Base-by-base conservation (phyloP, 1,139 yeast species). In the Diutina ranongensis region DNA sequence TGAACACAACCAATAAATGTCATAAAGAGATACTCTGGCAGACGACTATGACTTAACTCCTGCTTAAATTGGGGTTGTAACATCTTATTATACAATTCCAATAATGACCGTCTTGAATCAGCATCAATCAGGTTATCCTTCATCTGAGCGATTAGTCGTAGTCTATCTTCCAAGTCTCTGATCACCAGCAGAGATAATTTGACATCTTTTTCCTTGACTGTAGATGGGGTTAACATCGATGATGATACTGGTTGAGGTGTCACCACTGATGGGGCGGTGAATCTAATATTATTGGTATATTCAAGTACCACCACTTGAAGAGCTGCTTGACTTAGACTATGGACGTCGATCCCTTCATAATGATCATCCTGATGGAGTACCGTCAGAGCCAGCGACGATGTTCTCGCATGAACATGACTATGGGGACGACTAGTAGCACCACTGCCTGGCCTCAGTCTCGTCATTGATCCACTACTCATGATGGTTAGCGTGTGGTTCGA, bases 211-310 rank as follows among this genome's bases (percentile, higher is more conserved):
- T 48, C 45, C 1, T 45, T 45, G n/a, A 49, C 27, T 3, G 38
- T 31, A 22, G 46, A 34, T 7, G 48, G 38, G 1, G 44, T 28
- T 22, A 48, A 49, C 20, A 48, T 31, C 18, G 51, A 46, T 9
- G 50, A 45, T 33, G 49, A 48, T n/a, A 50, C 44, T 21, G 28
- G 45, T 18, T 19, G 40, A 19, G 40, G 19, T 20, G 35, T 18
- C 16, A 41, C 22, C 44, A 32, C 40, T 20, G 44, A 16, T 10
- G 45, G 45, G 3, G 40, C 44, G 16, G 13, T 64, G 59, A 78
- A 79, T 32, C 84, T 58, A 3, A 80, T 81, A 55, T 78, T 83
- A 50, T 72, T 75, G 48, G 71, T 62, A 54, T 79, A 77, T 49
- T 77, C 81, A 15, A 78, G 58, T n/a, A 79, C 57, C 10, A 77